Conservation (phyloP, 495 filamentous ascomycete genomes). For the Amorphotheca resinae region DNA sequence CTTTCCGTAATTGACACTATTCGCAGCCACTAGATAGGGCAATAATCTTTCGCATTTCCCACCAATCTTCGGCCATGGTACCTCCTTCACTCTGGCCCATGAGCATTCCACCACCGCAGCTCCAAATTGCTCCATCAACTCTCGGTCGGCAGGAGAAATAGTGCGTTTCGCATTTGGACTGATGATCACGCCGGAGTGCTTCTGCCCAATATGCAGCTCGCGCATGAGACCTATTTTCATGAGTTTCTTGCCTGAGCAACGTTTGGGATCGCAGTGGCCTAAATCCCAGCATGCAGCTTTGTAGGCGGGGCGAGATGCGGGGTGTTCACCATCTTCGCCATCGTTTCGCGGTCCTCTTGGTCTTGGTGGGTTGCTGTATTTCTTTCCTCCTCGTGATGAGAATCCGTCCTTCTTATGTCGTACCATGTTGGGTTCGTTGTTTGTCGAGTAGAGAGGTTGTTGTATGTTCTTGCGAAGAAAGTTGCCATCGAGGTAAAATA, state of each 20-base stretch:
- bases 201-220: constrained; percentile 81
- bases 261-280: constrained; percentile 92
- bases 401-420: constrained; percentile 91
- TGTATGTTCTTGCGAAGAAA: background rate
- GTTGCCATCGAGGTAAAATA: background rate
- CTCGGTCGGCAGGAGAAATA: constrained; percentile 67
- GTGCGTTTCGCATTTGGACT: constrained; percentile 83
- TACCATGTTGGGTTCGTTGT: constrained; percentile 46
- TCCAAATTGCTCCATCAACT: constrained; percentile 73
- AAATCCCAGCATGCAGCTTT: constrained; percentile 97
- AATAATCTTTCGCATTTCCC: constrained; percentile 90
- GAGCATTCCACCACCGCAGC: constrained; percentile 96
- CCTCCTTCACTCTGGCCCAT: constrained; percentile 84
- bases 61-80: constrained; percentile 82
- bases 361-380: constrained; percentile 33
- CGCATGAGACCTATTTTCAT: constrained; percentile 90
- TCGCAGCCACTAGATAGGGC: constrained; percentile 92
- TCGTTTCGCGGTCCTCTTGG: constrained; percentile 31
- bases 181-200: constrained; percentile 80
- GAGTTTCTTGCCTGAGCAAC: constrained; percentile 89
- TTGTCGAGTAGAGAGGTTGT: background rate
- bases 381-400: constrained; percentile 51
- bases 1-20: constrained; percentile 92
- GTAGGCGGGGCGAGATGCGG: constrained; percentile 48
- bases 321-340: constrained; percentile 23